Conservation (phyloP, 2,329 filamentous ascomycete species). For the Scleromitrula shiraiana region DNA sequence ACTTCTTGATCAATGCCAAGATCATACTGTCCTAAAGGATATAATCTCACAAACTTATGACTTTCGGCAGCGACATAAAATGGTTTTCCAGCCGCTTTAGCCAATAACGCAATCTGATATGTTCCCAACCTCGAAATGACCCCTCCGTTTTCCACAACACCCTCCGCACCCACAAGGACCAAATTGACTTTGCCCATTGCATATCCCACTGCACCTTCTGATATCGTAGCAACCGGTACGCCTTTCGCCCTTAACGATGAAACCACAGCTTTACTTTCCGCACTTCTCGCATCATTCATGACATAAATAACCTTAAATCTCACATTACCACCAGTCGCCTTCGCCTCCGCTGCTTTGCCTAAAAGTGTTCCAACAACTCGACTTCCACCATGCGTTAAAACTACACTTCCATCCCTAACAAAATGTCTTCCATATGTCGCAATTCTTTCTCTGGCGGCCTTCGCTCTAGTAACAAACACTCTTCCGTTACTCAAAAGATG, state of each 20-base stretch:
- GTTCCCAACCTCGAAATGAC: slow-evolving; percentile 82
- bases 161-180: slow-evolving; percentile 65
- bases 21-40: slow-evolving; percentile 74
- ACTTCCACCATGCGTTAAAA: slow-evolving; percentile 87
- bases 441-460: slow-evolving; percentile 76
- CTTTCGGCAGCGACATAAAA: slow-evolving; percentile 92
- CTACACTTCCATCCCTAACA: slow-evolving; percentile 66
- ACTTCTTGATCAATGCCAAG: slow-evolving; percentile 73
- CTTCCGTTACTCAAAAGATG: slow-evolving; percentile 81
- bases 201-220: slow-evolving; percentile 69
- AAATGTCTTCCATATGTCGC: slow-evolving; percentile 72
- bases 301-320: slow-evolving; percentile 82
- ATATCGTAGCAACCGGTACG: slow-evolving; percentile 76
- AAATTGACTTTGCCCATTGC: slow-evolving; percentile 66
- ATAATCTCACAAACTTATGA: slow-evolving; percentile 91
- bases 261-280: slow-evolving; percentile 66
- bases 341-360: slow-evolving; percentile 61
- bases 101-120: slow-evolving; percentile 78
- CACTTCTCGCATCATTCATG: slow-evolving; percentile 43
- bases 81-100: slow-evolving; percentile 56
- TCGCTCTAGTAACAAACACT: slow-evolving; percentile 79
- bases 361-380: slow-evolving; percentile 75
- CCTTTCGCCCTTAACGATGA: slow-evolving; percentile 61
- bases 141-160: slow-evolving; percentile 88
- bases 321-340: slow-evolving; percentile 43